phyloP scores from a whole-genome alignment of 2,329 filamentous ascomycete genomes.

The Alternaria brassicicola region DNA sequence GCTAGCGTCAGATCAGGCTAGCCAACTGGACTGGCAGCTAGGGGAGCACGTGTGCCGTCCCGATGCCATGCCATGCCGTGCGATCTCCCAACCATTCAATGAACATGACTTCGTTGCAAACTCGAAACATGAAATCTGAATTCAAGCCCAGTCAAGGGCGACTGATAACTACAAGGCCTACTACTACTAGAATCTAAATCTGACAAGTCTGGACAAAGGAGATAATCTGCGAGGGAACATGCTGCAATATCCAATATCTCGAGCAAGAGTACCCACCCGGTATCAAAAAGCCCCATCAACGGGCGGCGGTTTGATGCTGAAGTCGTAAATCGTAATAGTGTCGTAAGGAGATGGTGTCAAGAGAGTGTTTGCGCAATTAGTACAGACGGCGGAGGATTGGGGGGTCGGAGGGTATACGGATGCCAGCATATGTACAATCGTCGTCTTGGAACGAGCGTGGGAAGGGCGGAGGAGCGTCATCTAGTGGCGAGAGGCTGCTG shows the following conservation, averaged over 20 bases:
- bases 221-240: slow-evolving; percentile 1
- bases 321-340: slow-evolving; percentile 13
- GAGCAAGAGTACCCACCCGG: slow-evolving; percentile 7
- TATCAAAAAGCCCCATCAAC: slow-evolving; percentile 5
- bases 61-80: not conserved
- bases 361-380: slow-evolving; percentile 7
- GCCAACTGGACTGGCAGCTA: not conserved
- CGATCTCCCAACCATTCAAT: not conserved
- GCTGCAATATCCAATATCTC: slow-evolving; percentile 9
- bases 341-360: slow-evolving; percentile 4
- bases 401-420: not conserved
- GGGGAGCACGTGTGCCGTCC: not conserved
- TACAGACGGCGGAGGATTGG: not conserved
- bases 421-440: slow-evolving; percentile 14
- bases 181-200: slow-evolving; percentile 8
- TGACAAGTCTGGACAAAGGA: slow-evolving; percentile 6
- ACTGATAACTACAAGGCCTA: slow-evolving; percentile 8
- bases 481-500: slow-evolving; percentile 15
- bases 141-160: slow-evolving; percentile 9
- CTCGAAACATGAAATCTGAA: not conserved
- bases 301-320: not conserved
- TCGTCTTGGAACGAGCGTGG: not conserved
- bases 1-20: not conserved
- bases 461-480: not conserved
- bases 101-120: not conserved